Evolutionary conservation across 352 stramenopile genomes (phyloP), one percentile per base, ranked within the genome.

Genomic region (Vaucheria bursata): DNA sequence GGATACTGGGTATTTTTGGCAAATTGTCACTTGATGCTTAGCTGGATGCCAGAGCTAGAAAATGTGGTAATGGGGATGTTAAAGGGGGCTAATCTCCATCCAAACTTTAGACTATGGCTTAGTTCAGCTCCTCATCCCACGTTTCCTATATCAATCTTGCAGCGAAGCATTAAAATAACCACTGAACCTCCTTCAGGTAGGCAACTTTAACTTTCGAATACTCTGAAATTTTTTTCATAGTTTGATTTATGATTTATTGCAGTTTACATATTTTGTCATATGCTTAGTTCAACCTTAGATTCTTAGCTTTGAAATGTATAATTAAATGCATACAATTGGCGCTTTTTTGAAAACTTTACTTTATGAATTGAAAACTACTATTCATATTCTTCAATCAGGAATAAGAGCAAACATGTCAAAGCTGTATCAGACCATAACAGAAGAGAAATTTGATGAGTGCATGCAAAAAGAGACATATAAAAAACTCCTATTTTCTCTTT

Each of bases 11-110:
- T 97, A 7, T 96, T 98, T 75, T 84, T 98, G 6, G 91, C 92
- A 0, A 98, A 98, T 81, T 98, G 94, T 73, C 94, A 98, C 74
- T 85, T 98, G 74, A 97, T 97, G 89, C 85, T 97, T 0, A 96
- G 89, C 36, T 98, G 94, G 94, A 91, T 96, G 37, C 90, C 91
- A 25, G 91, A 90, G 33, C 85, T 98, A 0, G 94, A 98, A 82
- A 97, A 97, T 69, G 89, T 97, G 32, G 75, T 86, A 45, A 75
- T 80, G 52, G 2, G 6, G 8, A 7, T 77, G 34, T 31, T 74
- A 73, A 49, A 35, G 3, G 67, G 31, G 8, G 6, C 3, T 18
- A 29, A n/a, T 29, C 36, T 73, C 7, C 1, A 1, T 12, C 18
- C 52, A 2, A 87, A 93, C 34, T 98, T 97, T 78, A 87, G 94